Conservation (phyloP, 2,329 filamentous ascomycete genomes). For the Fusarium sarcochroum region DNA sequence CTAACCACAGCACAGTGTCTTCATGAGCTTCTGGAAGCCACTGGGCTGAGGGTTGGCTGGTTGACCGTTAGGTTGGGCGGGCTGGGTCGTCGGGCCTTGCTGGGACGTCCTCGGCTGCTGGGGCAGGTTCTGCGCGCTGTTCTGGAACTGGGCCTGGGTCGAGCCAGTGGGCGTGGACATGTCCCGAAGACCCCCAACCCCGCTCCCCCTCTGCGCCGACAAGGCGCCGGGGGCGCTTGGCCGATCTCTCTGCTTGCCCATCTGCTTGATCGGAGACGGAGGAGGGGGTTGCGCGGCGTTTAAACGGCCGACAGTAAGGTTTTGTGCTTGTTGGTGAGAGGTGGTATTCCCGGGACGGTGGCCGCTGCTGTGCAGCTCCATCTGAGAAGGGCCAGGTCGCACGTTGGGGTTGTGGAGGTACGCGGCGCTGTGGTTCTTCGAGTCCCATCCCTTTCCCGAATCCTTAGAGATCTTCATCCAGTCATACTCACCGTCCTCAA, state of each 20-base stretch:
- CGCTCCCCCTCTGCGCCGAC: conserved; percentile 82
- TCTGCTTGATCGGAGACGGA: conserved; percentile 86
- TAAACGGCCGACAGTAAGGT: conserved; percentile 88
- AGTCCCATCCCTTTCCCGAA: conserved; percentile 89
- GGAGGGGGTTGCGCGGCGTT: conserved; percentile 92
- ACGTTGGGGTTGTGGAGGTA: conserved; percentile 82
- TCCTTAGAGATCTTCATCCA: conserved; percentile 97
- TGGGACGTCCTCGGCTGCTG: conserved; percentile 74
- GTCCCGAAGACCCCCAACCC: conserved; percentile 79
- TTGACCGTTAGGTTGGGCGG: conserved; percentile 68
- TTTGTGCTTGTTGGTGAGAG: conserved; percentile 73
- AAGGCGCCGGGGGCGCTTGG: conserved; percentile 83
- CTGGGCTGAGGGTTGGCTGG: conserved; percentile 80
- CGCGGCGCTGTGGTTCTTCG: conserved; percentile 73
- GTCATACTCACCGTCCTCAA: conserved; percentile 98
- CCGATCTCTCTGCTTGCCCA: conserved; percentile 80
- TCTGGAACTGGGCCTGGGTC: conserved; percentile 96
- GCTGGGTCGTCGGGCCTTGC: conserved; percentile 70
- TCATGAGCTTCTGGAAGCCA: conserved; percentile 93
- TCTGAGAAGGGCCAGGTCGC: conserved; percentile 84
- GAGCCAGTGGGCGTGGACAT: conserved; percentile 88
- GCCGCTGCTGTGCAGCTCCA: conserved; percentile 85
- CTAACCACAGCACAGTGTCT: conserved; percentile 90
- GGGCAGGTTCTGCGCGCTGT: conserved; percentile 89
- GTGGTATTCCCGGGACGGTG: conserved; percentile 76